These are phyloP conservation scores for Mycena chlorophos DNA, from an alignment of 768 basidiomycete genomes.

Conservation along the genomic window DNA sequence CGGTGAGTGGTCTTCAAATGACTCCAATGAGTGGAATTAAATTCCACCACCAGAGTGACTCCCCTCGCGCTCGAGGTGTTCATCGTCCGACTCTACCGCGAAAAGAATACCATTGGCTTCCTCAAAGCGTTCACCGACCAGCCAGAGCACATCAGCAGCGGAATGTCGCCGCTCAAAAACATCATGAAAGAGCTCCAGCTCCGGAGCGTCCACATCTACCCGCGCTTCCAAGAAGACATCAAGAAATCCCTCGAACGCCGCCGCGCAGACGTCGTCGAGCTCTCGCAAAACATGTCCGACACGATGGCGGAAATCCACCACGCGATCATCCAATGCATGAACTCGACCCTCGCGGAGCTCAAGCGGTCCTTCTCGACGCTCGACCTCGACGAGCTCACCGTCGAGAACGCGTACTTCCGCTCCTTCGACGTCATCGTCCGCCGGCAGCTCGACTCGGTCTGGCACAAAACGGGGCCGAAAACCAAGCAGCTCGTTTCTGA, in stretches of 20 bases:
- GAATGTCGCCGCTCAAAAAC: slow-evolving; percentile 86
- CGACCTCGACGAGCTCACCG: slow-evolving; percentile 88
- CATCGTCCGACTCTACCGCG: slow-evolving; percentile 86
- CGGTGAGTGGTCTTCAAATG: slow-evolving; percentile 49
- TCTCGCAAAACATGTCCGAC: slow-evolving; percentile 83
- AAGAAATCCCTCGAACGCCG: slow-evolving; percentile 80
- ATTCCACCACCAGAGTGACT: slow-evolving; percentile 59
- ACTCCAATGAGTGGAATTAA: not conserved
- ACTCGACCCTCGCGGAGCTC: slow-evolving; percentile 81
- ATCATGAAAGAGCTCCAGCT: slow-evolving; percentile 93
- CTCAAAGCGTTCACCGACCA: slow-evolving; percentile 97
- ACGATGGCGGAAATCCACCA: slow-evolving; percentile 91
- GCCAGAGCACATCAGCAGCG: slow-evolving; percentile 91
- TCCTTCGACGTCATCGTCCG: slow-evolving; percentile 90
- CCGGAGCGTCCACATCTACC: slow-evolving; percentile 87
- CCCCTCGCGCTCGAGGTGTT: slow-evolving; percentile 87
- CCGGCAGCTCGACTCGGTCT: slow-evolving; percentile 86
- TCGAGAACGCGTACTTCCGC: slow-evolving; percentile 92
- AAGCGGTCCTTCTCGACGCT: slow-evolving; percentile 83
- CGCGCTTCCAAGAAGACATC: slow-evolving; percentile 89
- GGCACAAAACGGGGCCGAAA: slow-evolving; percentile 93
- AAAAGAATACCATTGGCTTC: slow-evolving; percentile 88
- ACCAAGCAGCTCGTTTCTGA: slow-evolving; percentile 92
- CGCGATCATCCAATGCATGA: slow-evolving; percentile 93
- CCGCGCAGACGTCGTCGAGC: slow-evolving; percentile 87